These are phyloP conservation scores for Globisporangium alternatum DNA, from an alignment of 352 stramenopile genomes.

Conservation along the genomic window DNA sequence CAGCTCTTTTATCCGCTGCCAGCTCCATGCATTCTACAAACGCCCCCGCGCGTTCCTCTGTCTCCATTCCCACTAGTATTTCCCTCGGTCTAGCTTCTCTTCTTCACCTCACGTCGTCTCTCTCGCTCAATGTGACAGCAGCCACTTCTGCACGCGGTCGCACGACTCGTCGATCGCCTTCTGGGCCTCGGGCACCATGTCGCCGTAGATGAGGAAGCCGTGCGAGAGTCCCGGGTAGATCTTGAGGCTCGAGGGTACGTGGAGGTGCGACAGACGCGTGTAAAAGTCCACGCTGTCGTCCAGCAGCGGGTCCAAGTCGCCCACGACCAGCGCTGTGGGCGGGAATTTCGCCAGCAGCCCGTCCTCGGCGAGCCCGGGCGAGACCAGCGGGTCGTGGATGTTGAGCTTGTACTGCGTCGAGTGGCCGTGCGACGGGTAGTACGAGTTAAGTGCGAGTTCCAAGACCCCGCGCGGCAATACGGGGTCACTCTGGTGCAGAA, in stretches of 20 bases:
- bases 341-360: conserved; percentile 72
- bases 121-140: neutral
- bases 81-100: too few relatives aligned
- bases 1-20: too few relatives aligned
- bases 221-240: conserved; percentile 84
- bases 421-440: conserved; percentile 81
- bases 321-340: conserved; percentile 78
- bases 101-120: too few relatives aligned
- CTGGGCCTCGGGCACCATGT: conserved; percentile 77
- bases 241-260: conserved; percentile 77
- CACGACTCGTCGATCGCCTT: conserved; percentile 80
- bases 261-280: conserved; percentile 74
- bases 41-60: too few relatives aligned
- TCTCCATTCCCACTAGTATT: too few relatives aligned
- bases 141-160: conserved; percentile 68
- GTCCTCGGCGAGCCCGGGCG: conserved; percentile 76
- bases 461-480: conserved; percentile 80
- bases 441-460: conserved; percentile 78
- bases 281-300: conserved; percentile 91
- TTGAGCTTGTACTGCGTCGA: conserved; percentile 88
- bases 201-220: conserved; percentile 86
- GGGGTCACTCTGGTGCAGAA: conserved; percentile 86
- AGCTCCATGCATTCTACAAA: too few relatives aligned
- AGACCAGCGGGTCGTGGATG: conserved; percentile 87
- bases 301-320: conserved; percentile 81